Percentiles rank a stretch among this genome's conserved stretches.
phyloP scores from a whole-genome alignment of 306 rosid genomes.

The Pterocarpus santalinus region DNA sequence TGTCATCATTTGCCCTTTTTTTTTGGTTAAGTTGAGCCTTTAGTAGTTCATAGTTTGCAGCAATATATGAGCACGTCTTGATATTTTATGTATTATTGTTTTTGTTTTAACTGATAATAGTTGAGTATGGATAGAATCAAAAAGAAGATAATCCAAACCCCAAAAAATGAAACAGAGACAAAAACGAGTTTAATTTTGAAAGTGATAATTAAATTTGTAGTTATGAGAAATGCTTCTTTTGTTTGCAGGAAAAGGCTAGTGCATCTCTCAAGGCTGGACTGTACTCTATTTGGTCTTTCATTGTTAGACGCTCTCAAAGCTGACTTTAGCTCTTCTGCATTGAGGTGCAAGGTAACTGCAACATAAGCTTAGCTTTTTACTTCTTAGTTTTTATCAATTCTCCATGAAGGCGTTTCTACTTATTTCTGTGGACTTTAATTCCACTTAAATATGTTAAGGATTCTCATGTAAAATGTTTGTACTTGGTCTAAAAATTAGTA shows the following conservation, averaged over 20 bases:
- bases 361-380: background rate
- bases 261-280: slow-evolving; percentile 75
- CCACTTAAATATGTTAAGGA: background rate
- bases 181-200: too few species aligned
- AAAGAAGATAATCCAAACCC: too few species aligned
- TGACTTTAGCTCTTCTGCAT: slow-evolving; percentile 73
- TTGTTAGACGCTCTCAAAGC: slow-evolving; percentile 74
- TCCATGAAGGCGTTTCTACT: too few species aligned
- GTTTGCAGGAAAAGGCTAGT: slow-evolving; percentile 72
- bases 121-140: too few species aligned
- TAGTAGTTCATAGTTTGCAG: too few species aligned
- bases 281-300: slow-evolving; percentile 78
- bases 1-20: too few species aligned
- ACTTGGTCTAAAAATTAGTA: background rate
- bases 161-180: too few species aligned
- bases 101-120: too few species aligned
- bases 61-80: too few species aligned
- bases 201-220: slow-evolving; percentile 24
- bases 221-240: slow-evolving; percentile 18
- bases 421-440: background rate
- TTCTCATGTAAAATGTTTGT: slow-evolving; percentile 4
- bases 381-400: too few species aligned
- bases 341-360: slow-evolving; percentile 77
- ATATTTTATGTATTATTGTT: too few species aligned
- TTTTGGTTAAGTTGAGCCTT: too few species aligned